Evolutionary conservation across 2,329 filamentous ascomycete species (phyloP), one percentile per base, ranked within the genome.

Genomic region (Aspergillus spinulosporus): DNA sequence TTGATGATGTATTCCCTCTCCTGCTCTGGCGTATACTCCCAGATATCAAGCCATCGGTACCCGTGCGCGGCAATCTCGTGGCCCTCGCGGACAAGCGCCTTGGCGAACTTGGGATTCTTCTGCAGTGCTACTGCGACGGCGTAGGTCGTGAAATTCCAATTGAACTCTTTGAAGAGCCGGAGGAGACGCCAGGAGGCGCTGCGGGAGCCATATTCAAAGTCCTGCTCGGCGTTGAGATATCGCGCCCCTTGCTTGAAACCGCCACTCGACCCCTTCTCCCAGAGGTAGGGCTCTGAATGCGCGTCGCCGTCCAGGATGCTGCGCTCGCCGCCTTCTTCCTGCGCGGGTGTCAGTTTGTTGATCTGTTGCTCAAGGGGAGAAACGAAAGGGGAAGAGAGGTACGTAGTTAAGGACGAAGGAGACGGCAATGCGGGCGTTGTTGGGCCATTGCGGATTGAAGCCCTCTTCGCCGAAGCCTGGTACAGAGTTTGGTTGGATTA

Each of bases 1-100:
- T 76, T 74, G 37, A 72, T 73, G 57, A 82, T 77, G 55, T 78
- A 77, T 49, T 77, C 70, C 58, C 78, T 79, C 57, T 81, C 79
- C 49, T 76, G 72, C 45, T 81, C 78, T 4, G 76, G 64, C 0
- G 68, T 66, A 32, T 81, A 69, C 53, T 78, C 70, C 61, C 78
- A 75, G 60, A 81, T 77, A 49, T 81, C 78, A n/a, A 81, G 71
- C 80, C 80, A 82, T 12, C 80, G 71, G 52, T 80, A 79, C 1
- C 75, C 79, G 58, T 82, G 80, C 1, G 71, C 76, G 0, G 79
- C 80, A 34, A 82, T 70, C 55, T 82, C 80, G 59, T 82, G 79
- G 3, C 80, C 79, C 51, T 76, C 72, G 44, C 80, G 76, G 0
- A 81, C 78, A 57, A 75, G 78, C 3, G 76, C 69, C n/a, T 65